Conservation (phyloP, 208 protist genomes). For the Wallacemonas sp. region DNA sequence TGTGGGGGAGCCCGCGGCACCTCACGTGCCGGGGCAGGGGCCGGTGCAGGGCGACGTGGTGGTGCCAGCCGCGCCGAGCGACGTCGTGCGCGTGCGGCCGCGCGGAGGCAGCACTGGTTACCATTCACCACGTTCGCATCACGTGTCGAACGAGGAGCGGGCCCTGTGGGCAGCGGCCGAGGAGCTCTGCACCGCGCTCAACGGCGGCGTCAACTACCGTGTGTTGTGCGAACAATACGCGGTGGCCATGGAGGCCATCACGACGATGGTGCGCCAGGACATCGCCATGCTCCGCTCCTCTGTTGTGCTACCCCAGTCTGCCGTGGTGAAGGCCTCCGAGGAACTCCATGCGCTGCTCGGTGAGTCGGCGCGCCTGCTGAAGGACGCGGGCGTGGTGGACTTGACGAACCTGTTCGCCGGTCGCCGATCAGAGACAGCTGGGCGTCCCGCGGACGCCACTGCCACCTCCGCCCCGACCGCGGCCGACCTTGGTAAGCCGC, state of each 20-base stretch:
- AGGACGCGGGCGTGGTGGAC: slow-evolving; percentile 20
- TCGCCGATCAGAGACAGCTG: no score
- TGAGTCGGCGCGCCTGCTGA: slow-evolving; percentile 23
- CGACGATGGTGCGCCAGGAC: slow-evolving; percentile 51
- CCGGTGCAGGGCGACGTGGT: no score
- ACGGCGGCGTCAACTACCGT: slow-evolving; percentile 84
- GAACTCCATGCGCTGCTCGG: slow-evolving; percentile 5
- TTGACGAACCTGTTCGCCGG: not conserved
- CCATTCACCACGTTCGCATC: not conserved
- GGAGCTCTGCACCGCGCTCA: slow-evolving; percentile 67
- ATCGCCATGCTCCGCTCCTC: slow-evolving; percentile 25
- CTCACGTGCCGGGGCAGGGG: not conserved
- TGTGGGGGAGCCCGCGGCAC: not conserved
- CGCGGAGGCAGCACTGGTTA: not conserved
- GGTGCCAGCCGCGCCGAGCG: not conserved
- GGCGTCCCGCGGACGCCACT: no score
- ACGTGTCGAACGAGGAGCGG: slow-evolving; percentile 52
- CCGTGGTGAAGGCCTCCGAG: not conserved
- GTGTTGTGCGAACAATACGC: slow-evolving; percentile 54
- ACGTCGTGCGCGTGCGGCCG: not conserved
- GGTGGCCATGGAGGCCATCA: slow-evolving; percentile 39
- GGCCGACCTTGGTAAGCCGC: no score
- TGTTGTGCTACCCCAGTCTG: slow-evolving; percentile 25
- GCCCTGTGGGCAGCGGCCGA: slow-evolving; percentile 70
- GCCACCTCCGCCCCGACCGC: no score